Conservation (phyloP, 257 asterid species). For the Solanum neorickii region DNA sequence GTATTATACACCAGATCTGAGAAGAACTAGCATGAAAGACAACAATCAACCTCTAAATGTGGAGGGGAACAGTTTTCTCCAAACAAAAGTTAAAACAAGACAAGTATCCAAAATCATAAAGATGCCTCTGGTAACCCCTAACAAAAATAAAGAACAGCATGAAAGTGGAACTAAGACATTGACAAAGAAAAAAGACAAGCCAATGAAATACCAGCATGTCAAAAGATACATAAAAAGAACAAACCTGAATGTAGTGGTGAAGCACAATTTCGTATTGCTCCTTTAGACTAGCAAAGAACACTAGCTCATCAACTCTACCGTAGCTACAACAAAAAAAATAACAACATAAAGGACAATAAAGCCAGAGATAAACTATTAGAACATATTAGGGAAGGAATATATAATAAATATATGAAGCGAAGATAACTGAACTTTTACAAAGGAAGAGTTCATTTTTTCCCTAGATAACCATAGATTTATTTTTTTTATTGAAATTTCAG, state of each 20-base stretch:
- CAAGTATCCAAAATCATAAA: not conserved
- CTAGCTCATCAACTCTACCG: conserved; percentile 95
- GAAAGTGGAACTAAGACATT: not conserved
- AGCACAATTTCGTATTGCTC: conserved; percentile 90
- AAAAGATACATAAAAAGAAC: conserved; percentile 9
- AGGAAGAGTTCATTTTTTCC: not conserved
- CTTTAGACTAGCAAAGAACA: conserved; percentile 89
- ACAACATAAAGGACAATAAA: not conserved
- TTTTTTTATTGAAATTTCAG: not conserved
- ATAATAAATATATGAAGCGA: not conserved
- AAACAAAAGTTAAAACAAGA: not conserved
- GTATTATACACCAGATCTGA: not conserved
- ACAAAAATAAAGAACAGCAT: not conserved
- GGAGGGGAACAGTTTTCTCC: not conserved
- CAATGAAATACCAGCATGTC: not conserved
- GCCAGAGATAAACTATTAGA: not conserved
- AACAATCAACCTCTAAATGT: not conserved
- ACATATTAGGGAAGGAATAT: not conserved
- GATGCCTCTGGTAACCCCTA: not conserved
- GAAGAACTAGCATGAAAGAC: not conserved
- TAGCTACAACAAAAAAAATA: conserved; percentile 41
- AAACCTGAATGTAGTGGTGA: conserved; percentile 94
- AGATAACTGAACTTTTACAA: not conserved
- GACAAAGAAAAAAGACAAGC: not conserved
- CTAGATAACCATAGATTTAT: not conserved